phyloP scores from a whole-genome alignment of 1,284 basidiomycete species.

The Melanopsichium pennsylvanicum region DNA sequence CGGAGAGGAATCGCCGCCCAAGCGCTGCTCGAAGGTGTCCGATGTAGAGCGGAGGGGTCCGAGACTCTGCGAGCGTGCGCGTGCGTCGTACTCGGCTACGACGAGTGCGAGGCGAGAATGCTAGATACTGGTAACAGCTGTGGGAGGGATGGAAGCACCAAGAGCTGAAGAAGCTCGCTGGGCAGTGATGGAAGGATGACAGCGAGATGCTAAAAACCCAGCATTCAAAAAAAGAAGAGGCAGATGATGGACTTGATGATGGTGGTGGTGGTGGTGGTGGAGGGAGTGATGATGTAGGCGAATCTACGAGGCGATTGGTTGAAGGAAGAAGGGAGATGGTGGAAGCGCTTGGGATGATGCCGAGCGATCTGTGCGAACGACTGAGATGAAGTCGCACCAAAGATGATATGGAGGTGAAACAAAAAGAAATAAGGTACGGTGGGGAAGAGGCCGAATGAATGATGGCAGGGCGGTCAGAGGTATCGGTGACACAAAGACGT shows the following conservation, averaged over 20 bases:
- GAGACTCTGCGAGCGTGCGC: too few species aligned
- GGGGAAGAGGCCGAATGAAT: background rate
- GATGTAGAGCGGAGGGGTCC: background rate
- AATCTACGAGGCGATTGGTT: background rate
- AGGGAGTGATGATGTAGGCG: background rate
- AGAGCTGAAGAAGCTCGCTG: conserved; percentile 11
- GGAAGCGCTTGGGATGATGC: background rate
- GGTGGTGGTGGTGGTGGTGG: too few species aligned
- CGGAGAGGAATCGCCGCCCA: background rate
- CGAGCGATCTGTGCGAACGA: conserved; percentile 4
- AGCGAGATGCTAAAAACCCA: background rate
- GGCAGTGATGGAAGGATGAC: background rate
- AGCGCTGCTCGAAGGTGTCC: background rate
- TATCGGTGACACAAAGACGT: too few species aligned
- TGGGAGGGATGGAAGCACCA: background rate
- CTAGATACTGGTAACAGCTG: background rate
- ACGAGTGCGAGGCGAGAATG: background rate
- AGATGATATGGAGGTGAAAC: background rate
- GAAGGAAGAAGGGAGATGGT: background rate
- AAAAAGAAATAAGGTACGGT: background rate
- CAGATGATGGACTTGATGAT: background rate
- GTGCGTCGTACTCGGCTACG: too few species aligned
- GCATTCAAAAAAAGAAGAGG: conserved; percentile 10
- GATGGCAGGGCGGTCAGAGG: background rate
- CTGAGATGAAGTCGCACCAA: background rate